A percentile compares a stretch with the other conserved stretches of the same genome.
Conservation (phyloP, 176 grass and related monocot species). For the Olyra latifolia region DNA sequence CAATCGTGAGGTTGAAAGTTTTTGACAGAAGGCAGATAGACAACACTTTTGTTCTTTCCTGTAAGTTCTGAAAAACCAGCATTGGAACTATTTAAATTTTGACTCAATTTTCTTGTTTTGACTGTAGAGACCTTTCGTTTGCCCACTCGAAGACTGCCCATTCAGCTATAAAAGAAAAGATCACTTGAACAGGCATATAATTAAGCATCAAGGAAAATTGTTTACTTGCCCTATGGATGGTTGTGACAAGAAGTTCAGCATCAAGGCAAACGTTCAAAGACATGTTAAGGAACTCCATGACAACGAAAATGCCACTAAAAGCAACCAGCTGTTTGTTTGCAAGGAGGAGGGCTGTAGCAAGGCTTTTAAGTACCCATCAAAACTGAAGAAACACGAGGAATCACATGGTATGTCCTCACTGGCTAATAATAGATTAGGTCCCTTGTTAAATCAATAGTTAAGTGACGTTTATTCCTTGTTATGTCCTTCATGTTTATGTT, state of each 20-base stretch:
- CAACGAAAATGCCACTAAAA: slow-evolving; percentile 21
- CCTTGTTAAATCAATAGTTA: background rate
- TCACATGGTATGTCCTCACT: slow-evolving; percentile 52
- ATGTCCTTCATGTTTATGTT: background rate
- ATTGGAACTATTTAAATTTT: slow-evolving; percentile 9
- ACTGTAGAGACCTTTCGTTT: slow-evolving; percentile 51
- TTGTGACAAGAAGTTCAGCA: slow-evolving; percentile 53
- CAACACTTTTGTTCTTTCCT: background rate
- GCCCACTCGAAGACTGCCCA: slow-evolving; percentile 57
- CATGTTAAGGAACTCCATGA: slow-evolving; percentile 62
- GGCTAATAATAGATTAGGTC: background rate
- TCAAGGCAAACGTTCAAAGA: slow-evolving; percentile 61
- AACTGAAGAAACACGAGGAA: slow-evolving; percentile 69
- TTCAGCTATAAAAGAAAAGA: slow-evolving; percentile 66
- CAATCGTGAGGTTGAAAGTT: background rate
- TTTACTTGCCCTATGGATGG: slow-evolving; percentile 51
- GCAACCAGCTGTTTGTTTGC: slow-evolving; percentile 46
- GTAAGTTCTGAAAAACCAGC: background rate
- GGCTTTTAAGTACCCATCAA: slow-evolving; percentile 65
- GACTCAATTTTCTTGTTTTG: background rate
- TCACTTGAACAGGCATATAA: slow-evolving; percentile 64
- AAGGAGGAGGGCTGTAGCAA: slow-evolving; percentile 66
- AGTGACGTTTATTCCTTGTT: background rate
- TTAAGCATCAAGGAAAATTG: slow-evolving; percentile 57
- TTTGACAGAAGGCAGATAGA: background rate